Conservation (phyloP, 2,329 filamentous ascomycete species). For the Penicillium sp. region DNA sequence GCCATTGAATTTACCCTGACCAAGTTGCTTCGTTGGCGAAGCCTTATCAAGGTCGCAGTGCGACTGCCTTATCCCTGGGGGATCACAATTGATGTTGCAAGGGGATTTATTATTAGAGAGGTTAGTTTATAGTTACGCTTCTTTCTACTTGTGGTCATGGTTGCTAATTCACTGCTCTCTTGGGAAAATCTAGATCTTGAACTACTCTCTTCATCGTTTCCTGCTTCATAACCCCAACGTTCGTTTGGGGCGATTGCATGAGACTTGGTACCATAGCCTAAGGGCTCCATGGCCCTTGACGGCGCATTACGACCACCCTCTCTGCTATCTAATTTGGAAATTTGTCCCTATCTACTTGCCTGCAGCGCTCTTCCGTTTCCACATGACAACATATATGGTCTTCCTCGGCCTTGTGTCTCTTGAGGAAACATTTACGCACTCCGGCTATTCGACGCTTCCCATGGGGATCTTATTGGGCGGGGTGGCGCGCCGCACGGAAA, state of each 20-base stretch:
- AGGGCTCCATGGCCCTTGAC: constrained; percentile 53
- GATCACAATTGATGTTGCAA: constrained; percentile 52
- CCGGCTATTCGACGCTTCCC: constrained; percentile 56
- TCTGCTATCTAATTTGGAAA: constrained; percentile 50
- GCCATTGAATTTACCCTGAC: constrained; percentile 54
- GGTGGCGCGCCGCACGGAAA: constrained; percentile 55
- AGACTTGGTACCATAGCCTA: constrained; percentile 55
- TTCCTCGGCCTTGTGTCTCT: constrained; percentile 54
- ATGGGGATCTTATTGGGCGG: constrained; percentile 56
- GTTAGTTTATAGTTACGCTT: constrained; percentile 31
- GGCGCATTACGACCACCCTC: constrained; percentile 59
- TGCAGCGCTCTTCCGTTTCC: constrained; percentile 55
- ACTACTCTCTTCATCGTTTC: constrained; percentile 69
- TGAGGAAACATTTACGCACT: constrained; percentile 58
- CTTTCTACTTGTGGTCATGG: not conserved
- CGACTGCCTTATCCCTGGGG: constrained; percentile 60
- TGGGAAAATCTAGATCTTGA: constrained; percentile 21
- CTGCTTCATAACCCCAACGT: constrained; percentile 59
- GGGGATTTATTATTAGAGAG: constrained; percentile 56
- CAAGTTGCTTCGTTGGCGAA: constrained; percentile 49
- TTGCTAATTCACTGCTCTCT: not conserved
- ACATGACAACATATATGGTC: constrained; percentile 57
- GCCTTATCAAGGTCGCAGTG: constrained; percentile 56
- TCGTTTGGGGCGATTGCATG: constrained; percentile 53
- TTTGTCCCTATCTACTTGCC: constrained; percentile 57